Base-by-base conservation (phyloP, 2,329 filamentous ascomycete species). In the Botryotinia narcissicola region DNA sequence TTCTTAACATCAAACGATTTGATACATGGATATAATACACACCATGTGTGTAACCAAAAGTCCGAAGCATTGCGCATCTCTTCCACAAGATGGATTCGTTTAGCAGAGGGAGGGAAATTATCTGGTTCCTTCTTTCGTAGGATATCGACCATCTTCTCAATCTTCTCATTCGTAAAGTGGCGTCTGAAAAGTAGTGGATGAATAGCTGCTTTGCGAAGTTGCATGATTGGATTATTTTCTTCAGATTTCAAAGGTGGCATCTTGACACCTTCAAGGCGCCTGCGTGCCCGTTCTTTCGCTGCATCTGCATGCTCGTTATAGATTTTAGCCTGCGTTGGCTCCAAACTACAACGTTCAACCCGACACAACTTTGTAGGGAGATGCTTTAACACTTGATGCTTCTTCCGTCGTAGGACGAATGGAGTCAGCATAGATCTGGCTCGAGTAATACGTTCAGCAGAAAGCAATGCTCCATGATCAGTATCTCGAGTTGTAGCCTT, bases 341-440 rank as follows among this genome's bases (percentile, higher is more conserved):
- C 92, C 85, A 98, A 89, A 8, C 92, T 89, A 81, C 95, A 98
- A 79, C 92, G 92, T 75, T 95, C 90, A 1, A 98, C 91, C 5
- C 90, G 89, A 74, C 90, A 90, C 18, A 88, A 90, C 84, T 98
- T 98, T 70, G 87, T 85, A 0, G 96, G 95, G 76, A 99, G 87
- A 79, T 96, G 92, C 64, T 85, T 85, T n/a, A 98, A 87, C 14
- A 98, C 95, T 79, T 98, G 94, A 67, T 93, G 90, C 84, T 99
- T 99, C 84, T 96, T 95, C 12, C 96, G 89, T 75, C 97, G 93
- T 4, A 99, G 85, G 71, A 99, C 96, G 80, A 99, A 99, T 0
- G 96, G 96, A 37, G 95, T 94, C 79, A 99, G 89, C 85, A 99
- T 99, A 0, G 92, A 94, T 72, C 95, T 91, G 3, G 96, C 96